Base-by-base conservation (phyloP, 2,329 filamentous ascomycete species). In the Botrytis paeoniae region DNA sequence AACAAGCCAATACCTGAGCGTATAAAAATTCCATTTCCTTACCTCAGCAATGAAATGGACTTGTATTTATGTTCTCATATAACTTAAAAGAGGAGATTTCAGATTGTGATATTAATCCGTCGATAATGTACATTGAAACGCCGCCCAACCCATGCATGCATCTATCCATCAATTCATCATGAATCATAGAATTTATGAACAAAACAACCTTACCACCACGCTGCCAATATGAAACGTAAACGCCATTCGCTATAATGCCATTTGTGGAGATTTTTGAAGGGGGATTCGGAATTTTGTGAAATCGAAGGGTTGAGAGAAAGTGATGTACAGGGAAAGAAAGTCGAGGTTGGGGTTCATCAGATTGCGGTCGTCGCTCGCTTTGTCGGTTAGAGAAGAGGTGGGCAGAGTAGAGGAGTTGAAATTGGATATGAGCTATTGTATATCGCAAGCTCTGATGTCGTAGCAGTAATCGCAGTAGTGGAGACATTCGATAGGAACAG, bases 81-180 rank as follows among this genome's bases (percentile, higher is more conserved):
- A 10, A 57, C 37, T 57, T 57, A 7, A 2, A 29, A 69, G 48
- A 69, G 65, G 65, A 69, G 65, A 69, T 69, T 57, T 69, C 65
- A 57, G 48, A 59, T 57, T 69, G 18, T 69, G 65, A 69, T 54
- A 29, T 51, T 12, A 66, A 68, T 68, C 64, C 64, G 10, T 57
- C 41, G 64, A 35, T 68, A 68, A 41, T 68, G 35, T 68, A 68
- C 64, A 68, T 22, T 68, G 16, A 68, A 57, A 68, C 64, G 54
- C 69, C 68, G 37, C 29, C 59, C 59, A 64, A 29, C 37, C 14
- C 6, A 54, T 39, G 8, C 63, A 66, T 66, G 20, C 43, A 35
- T 59, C 51, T 54, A 69, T 69, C 37, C n/a, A 41, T 63, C 29
- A 41, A 63, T 70, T 45, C 68, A 62, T 70, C 32, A 45, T 60